Evolutionary conservation across 2,329 filamentous ascomycete genomes (phyloP).

Genomic region (Trichoderma sp.): DNA sequence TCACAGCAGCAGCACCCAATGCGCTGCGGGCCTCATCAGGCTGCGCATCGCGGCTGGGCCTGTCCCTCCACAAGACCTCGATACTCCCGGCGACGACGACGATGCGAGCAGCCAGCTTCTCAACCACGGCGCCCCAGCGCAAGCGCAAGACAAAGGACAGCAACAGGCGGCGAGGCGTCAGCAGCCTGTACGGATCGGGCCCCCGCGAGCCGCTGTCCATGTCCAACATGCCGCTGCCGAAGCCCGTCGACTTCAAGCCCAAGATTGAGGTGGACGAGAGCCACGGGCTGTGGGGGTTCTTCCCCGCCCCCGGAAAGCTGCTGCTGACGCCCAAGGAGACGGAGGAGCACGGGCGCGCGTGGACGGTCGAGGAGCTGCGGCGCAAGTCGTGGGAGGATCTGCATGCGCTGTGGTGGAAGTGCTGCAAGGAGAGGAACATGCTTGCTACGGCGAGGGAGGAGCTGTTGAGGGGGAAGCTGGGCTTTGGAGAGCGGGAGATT

Average conservation of each 20-base stretch:
- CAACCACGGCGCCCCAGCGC: constrained; percentile 55
- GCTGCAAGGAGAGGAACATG: constrained; percentile 85
- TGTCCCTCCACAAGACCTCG: constrained; percentile 12
- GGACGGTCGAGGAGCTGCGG: constrained; percentile 83
- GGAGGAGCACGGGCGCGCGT: constrained; percentile 72
- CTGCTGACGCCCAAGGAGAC: constrained; percentile 73
- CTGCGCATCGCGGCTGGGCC: constrained; percentile 28
- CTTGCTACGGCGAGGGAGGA: constrained; percentile 77
- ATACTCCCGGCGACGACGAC: neutral
- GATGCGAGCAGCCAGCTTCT: constrained; percentile 45
- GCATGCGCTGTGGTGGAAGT: constrained; percentile 92
- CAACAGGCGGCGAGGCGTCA: constrained; percentile 80
- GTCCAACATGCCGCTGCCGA: constrained; percentile 70
- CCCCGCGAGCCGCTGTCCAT: constrained; percentile 74
- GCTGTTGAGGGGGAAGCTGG: constrained; percentile 65
- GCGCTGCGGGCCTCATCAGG: constrained; percentile 34
- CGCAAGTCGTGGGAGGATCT: constrained; percentile 92
- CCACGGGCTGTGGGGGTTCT: constrained; percentile 94
- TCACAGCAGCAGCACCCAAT: constrained; percentile 34
- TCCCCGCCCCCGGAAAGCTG: constrained; percentile 68
- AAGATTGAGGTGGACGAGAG: constrained; percentile 63
- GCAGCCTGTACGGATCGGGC: constrained; percentile 75
- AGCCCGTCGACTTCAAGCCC: constrained; percentile 64
- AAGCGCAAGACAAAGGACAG: constrained; percentile 64
- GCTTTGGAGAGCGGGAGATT: constrained; percentile 73